Evolutionary conservation across 495 filamentous ascomycete genomes (phyloP).

Genomic region (Podospora pseudopauciseta): DNA sequence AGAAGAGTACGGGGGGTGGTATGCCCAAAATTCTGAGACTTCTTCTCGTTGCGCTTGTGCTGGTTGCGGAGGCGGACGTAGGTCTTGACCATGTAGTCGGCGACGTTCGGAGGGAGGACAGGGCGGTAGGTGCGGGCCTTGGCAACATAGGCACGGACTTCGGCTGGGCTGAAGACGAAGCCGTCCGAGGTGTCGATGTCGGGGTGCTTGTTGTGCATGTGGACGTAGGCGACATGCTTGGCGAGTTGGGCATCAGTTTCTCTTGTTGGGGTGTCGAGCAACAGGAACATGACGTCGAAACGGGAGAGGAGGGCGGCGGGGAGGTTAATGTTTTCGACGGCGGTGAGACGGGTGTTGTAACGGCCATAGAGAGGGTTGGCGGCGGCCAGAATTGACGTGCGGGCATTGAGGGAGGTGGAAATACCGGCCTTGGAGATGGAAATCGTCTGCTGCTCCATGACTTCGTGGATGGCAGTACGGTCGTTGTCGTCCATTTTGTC

Average conservation of each 20-base stretch:
- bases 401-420: conserved; percentile 90
- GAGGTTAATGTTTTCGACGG: conserved; percentile 98
- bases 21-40: conserved; percentile 86
- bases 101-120: conserved; percentile 73
- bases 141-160: conserved; percentile 93
- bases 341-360: conserved; percentile 94
- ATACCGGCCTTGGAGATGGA: conserved; percentile 98
- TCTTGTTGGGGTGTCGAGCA: conserved; percentile 85
- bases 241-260: conserved; percentile 92
- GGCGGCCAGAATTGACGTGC: conserved; percentile 94
- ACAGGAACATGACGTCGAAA: conserved; percentile 95
- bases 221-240: conserved; percentile 90
- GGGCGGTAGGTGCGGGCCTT: conserved; percentile 87
- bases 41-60: conserved; percentile 82
- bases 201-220: conserved; percentile 94
- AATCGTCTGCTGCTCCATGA: conserved; percentile 99
- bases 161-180: conserved; percentile 77
- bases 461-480: conserved; percentile 97
- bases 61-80: conserved; percentile 89
- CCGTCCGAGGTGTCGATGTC: conserved; percentile 56
- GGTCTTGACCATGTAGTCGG: conserved; percentile 93
- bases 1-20: conserved; percentile 90
- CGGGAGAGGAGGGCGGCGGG: conserved; percentile 92
- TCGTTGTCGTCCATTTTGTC: conserved; percentile 99
- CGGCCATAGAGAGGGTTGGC: conserved; percentile 97